Base-by-base conservation (phyloP, 768 basidiomycete species). In the Trichaptum fuscoviolaceum region DNA sequence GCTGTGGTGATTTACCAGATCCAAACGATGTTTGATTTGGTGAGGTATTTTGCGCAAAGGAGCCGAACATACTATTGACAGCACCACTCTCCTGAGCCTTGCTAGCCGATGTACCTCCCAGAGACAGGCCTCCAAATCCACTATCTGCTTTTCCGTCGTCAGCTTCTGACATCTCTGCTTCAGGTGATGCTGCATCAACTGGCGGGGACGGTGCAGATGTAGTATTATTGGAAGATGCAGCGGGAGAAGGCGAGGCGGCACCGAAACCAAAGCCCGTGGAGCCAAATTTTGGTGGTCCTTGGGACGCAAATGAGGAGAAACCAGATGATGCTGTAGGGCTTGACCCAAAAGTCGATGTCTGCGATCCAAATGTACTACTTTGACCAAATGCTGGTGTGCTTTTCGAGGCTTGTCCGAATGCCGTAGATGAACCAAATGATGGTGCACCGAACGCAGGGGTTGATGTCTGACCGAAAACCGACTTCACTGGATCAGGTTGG, bases 401-500 rank as follows among this genome's bases (percentile, higher is more conserved):
- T 25, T 64, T 66, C 34, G 64, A 58, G 15, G 65, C 26, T 20
- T 70, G 74, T 63, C 75, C 67, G 67, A 78, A 70, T 12, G 74
- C 70, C 25, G 75, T 57, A 30, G 65, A 64, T 64, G 75, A 77
- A n/a, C 81, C 76, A 67, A 81, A 81, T 10, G 73, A 73, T 64
- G 80, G 17, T 18, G 65, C 77, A 24, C 81, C 76, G 67, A 81
- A 81, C 9, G 73, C 72, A 64, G 80, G 58, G 10, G 76, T 63
- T 3, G 75, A 64, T 17, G 70, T 70, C 30, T 72, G 77, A 63
- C 75, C 74, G 67, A 78, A 79, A 12, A 70, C 63, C n/a, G 74
- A 66, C 26, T 67, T 63, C 63, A 71, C 67, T 42, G 74, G 64
- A n/a, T 67, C 66, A 25, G 59, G 12, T 61, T 62, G 60, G 72